phyloP scores from a whole-genome alignment of 805 yeast species.

The Tetrapisispora pingtungensis region DNA sequence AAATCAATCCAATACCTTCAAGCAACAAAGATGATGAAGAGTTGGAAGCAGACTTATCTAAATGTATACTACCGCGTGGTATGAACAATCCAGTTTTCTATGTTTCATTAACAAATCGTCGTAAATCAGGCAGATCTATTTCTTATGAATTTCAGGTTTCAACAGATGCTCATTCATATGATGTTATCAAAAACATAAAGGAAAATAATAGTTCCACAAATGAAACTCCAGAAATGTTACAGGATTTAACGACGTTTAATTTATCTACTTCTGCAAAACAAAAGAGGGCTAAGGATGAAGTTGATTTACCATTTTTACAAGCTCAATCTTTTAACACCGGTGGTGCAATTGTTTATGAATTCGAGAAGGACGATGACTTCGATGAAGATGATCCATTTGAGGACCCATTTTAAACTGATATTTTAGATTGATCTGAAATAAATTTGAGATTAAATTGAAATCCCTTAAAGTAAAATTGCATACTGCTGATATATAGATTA shows the following conservation, averaged over 20 bases:
- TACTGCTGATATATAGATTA: not conserved
- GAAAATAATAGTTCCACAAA: slow-evolving; percentile 18
- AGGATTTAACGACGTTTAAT: slow-evolving; percentile 80
- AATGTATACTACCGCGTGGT: slow-evolving; percentile 41
- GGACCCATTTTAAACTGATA: slow-evolving; percentile 64
- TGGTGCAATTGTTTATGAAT: slow-evolving; percentile 93
- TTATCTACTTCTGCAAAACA: slow-evolving; percentile 68
- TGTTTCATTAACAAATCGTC: slow-evolving; percentile 50
- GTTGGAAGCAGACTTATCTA: slow-evolving; percentile 31
- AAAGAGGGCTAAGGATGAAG: slow-evolving; percentile 67
- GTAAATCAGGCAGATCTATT: slow-evolving; percentile 78
- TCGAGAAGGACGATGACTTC: slow-evolving; percentile 93
- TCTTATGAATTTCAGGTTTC: slow-evolving; percentile 47
- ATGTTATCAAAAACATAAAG: slow-evolving; percentile 17
- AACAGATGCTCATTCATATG: slow-evolving; percentile 35
- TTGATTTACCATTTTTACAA: slow-evolving; percentile 81
- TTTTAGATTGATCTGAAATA: no score
- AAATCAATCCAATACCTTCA: slow-evolving; percentile 38
- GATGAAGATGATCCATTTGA: slow-evolving; percentile 98
- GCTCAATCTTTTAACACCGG: slow-evolving; percentile 71
- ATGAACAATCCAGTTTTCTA: slow-evolving; percentile 40
- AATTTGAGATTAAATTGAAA: not conserved
- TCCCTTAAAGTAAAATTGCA: not conserved
- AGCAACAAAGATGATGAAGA: slow-evolving; percentile 38
- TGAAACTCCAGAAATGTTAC: slow-evolving; percentile 47